Conservation (phyloP, 257 asterid genomes). For the Avicennia marina region DNA sequence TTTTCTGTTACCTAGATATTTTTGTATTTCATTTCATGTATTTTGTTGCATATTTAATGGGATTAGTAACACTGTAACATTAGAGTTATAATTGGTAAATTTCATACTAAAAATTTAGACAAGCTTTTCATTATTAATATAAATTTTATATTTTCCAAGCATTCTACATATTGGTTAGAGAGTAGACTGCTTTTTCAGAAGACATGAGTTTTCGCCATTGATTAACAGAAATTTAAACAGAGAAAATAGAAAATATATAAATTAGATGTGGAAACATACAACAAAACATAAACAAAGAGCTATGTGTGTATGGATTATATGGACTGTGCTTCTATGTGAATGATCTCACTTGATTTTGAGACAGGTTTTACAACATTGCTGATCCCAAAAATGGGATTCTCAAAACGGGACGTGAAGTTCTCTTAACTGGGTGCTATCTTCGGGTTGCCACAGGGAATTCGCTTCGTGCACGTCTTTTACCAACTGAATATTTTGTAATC, state of each 20-base stretch:
- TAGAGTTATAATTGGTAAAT: too few relatives aligned
- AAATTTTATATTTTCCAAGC: too few relatives aligned
- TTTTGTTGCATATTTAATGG: too few relatives aligned
- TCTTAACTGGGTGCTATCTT: constrained; percentile 89
- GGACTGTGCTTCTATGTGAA: constrained; percentile 11
- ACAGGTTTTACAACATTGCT: constrained; percentile 81
- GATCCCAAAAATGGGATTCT: constrained; percentile 70
- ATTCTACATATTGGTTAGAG: too few relatives aligned
- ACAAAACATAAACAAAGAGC: not conserved
- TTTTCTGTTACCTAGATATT: too few relatives aligned
- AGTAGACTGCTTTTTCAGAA: not conserved
- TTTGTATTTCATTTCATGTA: too few relatives aligned
- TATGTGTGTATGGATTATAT: not conserved
- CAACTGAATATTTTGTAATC: constrained; percentile 81
- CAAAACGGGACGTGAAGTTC: constrained; percentile 83
- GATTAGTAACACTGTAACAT: too few relatives aligned
- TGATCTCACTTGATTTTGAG: constrained; percentile 26
- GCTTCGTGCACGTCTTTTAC: constrained; percentile 67
- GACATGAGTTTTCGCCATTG: not conserved
- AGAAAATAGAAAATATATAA: too few relatives aligned
- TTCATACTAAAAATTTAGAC: too few relatives aligned
- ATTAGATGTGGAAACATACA: not conserved
- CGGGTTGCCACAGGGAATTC: constrained; percentile 54
- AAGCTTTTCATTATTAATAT: too few relatives aligned
- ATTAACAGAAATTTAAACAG: not conserved